Evolutionary conservation across 371 early-diverging fungal species (phyloP), one percentile per base, ranked within the genome.

Genomic region (Choanephora cucurbitarum): DNA sequence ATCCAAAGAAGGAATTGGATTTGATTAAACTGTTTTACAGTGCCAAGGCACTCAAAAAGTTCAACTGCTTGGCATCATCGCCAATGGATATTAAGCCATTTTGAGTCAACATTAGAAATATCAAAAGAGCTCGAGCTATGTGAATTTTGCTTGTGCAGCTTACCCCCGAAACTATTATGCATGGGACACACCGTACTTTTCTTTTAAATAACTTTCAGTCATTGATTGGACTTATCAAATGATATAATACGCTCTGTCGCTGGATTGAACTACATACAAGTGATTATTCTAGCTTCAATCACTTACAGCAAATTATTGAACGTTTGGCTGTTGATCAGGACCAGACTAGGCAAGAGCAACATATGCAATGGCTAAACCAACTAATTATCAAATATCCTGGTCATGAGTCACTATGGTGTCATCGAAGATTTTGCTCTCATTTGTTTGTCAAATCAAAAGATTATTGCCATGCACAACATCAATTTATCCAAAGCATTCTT

Each of bases 381-480:
- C 44, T 80, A 13, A 73, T 80, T 14, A 28, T 55, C 40, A 63
- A 61, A 48, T 85, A 71, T 39, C 84, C 84, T 8, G 83, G 82
- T 11, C 81, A 85, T 48, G 84, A 83, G 57, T 65, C 83, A 0
- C 49, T 83, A 19, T 85, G 86, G 86, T 79, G 71, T 39, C 84
- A 85, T 64, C 66, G 75, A 33, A 76, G 86, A 34, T 81, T 75
- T 50, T 78, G 73, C 19, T 51, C 67, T 0, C 3, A 54, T 43
- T 10, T 54, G n/a, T 51, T 44, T 45, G 24, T 44, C 8, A n/a
- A 40, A 21, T 47, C 61, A 0, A 22, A 18, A 2, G 11, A 17
- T 5, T 49, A 44, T 24, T 54, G 59, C n/a, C 5, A 21, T 8
- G 19, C 31, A 1, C 60, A 67, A 13, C 57, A 71, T 47, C 42